A percentile compares a stretch with the other conserved stretches of the same genome.
Evolutionary conservation across 176 grass and related monocot species (phyloP).

Genomic region (Oropetium thomaeum): DNA sequence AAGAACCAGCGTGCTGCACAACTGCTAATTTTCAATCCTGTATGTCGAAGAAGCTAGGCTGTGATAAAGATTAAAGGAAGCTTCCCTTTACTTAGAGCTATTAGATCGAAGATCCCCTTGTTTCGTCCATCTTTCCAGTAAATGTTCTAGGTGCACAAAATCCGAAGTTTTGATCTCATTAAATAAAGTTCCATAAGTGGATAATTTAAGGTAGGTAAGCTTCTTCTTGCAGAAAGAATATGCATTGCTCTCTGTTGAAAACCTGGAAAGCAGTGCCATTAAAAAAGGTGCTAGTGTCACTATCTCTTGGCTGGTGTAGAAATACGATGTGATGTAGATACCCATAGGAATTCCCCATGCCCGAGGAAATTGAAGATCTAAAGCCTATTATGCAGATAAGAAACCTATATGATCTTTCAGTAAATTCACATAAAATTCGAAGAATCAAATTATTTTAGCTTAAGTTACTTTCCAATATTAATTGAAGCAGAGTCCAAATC

Average conservation of each 20-base stretch:
- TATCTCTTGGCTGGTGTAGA: not conserved
- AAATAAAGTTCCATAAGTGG: conserved; percentile 24
- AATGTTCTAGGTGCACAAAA: conserved; percentile 18
- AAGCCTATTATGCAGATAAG: not conserved
- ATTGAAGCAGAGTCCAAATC: not conserved
- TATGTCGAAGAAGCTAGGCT: not conserved
- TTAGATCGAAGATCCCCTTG: conserved; percentile 4
- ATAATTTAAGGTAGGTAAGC: conserved; percentile 27
- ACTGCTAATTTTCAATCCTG: not conserved
- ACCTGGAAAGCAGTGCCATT: conserved; percentile 23
- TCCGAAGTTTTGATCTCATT: conserved; percentile 6
- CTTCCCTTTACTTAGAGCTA: not conserved
- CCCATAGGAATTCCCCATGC: too few species aligned
- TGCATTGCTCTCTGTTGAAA: not conserved
- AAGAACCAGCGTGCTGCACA: not conserved
- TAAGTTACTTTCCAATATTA: not conserved
- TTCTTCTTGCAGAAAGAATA: not conserved
- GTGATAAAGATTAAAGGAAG: not conserved
- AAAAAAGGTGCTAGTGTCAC: not conserved
- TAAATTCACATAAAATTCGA: too few species aligned
- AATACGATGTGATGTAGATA: not conserved
- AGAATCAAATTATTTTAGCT: not conserved
- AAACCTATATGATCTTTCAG: not conserved
- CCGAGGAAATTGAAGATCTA: not conserved
- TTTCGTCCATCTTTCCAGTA: conserved; percentile 12